Percentiles rank a stretch among this genome's conserved stretches.
Conservation (phyloP, 176 grass and related monocot genomes). For the Bonia amplexicaulis region DNA sequence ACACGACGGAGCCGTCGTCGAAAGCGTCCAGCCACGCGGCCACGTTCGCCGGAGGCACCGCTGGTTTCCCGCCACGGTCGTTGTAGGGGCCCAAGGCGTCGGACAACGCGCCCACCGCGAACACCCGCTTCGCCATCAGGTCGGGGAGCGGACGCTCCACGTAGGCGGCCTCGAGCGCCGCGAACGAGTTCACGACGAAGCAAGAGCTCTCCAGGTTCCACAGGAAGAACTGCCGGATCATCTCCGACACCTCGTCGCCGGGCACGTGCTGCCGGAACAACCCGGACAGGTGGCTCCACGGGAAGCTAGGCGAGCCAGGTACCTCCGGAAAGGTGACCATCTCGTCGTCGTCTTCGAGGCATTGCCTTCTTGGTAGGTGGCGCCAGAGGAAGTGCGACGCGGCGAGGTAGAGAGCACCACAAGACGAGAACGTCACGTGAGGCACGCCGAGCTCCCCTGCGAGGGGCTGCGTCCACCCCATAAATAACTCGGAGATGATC, state of each 20-base stretch:
- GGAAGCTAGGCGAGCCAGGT: conserved; percentile 19
- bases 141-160: conserved; percentile 39
- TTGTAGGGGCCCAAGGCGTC: neutral
- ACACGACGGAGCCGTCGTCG: conserved; percentile 39
- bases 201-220: conserved; percentile 43
- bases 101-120: conserved; percentile 50
- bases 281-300: conserved; percentile 32
- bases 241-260: conserved; percentile 46
- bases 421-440: conserved; percentile 51
- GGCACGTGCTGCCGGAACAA: conserved; percentile 33
- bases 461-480: conserved; percentile 57
- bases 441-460: conserved; percentile 44
- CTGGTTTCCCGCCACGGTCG: conserved; percentile 17
- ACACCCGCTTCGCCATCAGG: conserved; percentile 28
- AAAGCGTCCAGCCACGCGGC: conserved; percentile 51
- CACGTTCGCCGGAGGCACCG: neutral
- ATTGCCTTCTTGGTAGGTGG: neutral
- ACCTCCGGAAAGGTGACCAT: conserved; percentile 32
- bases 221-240: conserved; percentile 46
- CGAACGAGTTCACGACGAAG: conserved; percentile 51
- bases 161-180: conserved; percentile 37
- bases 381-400: conserved; percentile 29
- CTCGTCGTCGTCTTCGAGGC: neutral
- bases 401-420: conserved; percentile 26
- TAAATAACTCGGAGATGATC: conserved; percentile 62